These are phyloP conservation scores for Mimosa bimucronata DNA, from an alignment of 306 rosid species.

Conservation along the genomic window DNA sequence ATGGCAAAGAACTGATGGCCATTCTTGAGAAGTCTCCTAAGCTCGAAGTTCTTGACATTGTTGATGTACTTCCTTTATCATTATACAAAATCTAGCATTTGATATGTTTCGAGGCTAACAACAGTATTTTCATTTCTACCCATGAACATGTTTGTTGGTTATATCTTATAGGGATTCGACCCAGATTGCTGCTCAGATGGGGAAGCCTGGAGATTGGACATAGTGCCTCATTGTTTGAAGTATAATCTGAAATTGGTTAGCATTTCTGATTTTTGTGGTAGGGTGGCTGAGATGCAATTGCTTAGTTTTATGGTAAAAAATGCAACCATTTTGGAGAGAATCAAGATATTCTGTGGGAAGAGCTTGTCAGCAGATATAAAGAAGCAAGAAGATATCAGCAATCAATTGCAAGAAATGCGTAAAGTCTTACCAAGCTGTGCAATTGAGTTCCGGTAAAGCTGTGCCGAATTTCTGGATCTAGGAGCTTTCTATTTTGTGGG, in stretches of 20 bases:
- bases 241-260: neutral
- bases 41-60: neutral
- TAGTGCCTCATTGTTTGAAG: neutral
- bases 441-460: neutral
- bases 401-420: neutral
- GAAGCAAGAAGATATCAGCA: neutral
- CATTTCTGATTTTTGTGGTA: neutral
- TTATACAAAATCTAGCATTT: neutral
- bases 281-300: neutral
- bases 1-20: neutral
- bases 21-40: neutral
- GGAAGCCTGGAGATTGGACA: neutral
- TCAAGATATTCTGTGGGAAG: neutral
- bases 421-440: neutral
- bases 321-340: neutral
- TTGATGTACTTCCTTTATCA: neutral
- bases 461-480: neutral
- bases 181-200: neutral
- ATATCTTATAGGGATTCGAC: slow-evolving; percentile 9
- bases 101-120: neutral
- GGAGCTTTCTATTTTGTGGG: neutral
- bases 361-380: neutral
- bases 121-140: too few species aligned
- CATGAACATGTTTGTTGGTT: too few species aligned
- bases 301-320: neutral